Conservation (phyloP, 1,284 basidiomycete species). For the Gastroboletus turbinatus region DNA sequence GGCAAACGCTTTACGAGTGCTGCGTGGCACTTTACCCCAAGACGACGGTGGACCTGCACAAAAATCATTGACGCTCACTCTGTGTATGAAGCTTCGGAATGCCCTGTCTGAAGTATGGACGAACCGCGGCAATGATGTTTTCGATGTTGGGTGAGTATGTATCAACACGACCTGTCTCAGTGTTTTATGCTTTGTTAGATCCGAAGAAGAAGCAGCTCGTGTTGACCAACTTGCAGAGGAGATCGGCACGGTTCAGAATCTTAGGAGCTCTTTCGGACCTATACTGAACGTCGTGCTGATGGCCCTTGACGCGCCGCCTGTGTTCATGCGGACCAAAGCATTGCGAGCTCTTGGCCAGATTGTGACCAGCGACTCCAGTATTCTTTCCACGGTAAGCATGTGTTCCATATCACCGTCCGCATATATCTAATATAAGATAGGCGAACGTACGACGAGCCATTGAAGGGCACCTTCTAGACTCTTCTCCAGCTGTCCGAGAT, state of each 20-base stretch:
- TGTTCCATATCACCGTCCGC: not conserved
- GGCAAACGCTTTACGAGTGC: constrained; percentile 56
- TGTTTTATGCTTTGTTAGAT: constrained; percentile 38
- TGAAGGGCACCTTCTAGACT: constrained; percentile 86
- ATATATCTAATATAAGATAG: constrained; percentile 38
- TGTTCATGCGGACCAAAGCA: constrained; percentile 90
- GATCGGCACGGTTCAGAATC: constrained; percentile 70
- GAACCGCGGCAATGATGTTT: constrained; percentile 63
- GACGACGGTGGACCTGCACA: constrained; percentile 26
- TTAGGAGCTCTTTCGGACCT: constrained; percentile 77
- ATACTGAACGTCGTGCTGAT: constrained; percentile 76
- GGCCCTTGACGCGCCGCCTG: constrained; percentile 77
- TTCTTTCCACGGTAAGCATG: constrained; percentile 66
- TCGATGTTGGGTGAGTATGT: constrained; percentile 66
- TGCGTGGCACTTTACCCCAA: constrained; percentile 45
- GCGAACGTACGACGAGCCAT: constrained; percentile 78
- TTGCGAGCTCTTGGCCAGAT: constrained; percentile 83
- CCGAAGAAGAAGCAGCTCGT: constrained; percentile 63
- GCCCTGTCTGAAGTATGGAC: constrained; percentile 70
- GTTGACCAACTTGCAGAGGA: constrained; percentile 73
- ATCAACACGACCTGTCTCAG: not conserved
- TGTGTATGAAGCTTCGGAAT: constrained; percentile 56
- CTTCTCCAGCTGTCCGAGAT: constrained; percentile 91
- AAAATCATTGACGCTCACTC: constrained; percentile 38
- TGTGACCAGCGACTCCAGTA: constrained; percentile 82